phyloP scores from a whole-genome alignment of 2,329 filamentous ascomycete species.

The Colletotrichum phormii region DNA sequence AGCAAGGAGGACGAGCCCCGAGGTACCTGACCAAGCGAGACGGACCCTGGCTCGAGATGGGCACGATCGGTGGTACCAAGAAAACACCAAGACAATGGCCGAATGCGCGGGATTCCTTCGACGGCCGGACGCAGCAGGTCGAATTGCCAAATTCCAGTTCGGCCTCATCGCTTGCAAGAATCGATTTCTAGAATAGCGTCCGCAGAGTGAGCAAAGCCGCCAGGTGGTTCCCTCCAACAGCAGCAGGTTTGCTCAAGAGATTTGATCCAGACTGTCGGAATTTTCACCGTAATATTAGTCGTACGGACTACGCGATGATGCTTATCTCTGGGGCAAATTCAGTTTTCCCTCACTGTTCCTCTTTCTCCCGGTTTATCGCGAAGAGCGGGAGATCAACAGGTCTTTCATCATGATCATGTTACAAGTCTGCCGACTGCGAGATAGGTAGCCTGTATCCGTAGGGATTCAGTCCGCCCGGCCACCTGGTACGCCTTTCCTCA shows the following conservation, averaged over 20 bases:
- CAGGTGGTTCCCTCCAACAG: neutral
- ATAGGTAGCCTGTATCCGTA: neutral
- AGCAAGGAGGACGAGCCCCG: constrained; percentile 15
- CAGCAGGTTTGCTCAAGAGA: neutral
- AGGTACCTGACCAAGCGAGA: constrained; percentile 16
- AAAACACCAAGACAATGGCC: constrained; percentile 35
- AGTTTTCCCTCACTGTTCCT: neutral
- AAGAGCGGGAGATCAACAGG: neutral
- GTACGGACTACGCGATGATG: neutral
- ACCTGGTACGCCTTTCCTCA: constrained; percentile 7
- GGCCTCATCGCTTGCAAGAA: neutral
- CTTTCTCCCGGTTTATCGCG: neutral
- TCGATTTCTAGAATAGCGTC: neutral
- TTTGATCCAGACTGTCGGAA: neutral
- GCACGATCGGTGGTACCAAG: constrained; percentile 30
- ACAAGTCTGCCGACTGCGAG: neutral
- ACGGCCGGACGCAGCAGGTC: neutral
- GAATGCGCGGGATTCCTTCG: constrained; percentile 14
- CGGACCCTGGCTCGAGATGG: constrained; percentile 7
- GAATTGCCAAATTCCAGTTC: neutral
- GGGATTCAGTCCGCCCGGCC: neutral
- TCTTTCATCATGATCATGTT: neutral
- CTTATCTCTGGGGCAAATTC: constrained; percentile 23
- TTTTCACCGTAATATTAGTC: neutral
- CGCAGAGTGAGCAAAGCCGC: neutral